These are phyloP conservation scores for Monascus ruber DNA, from an alignment of 2,329 filamentous ascomycete species.

Conservation along the genomic window DNA sequence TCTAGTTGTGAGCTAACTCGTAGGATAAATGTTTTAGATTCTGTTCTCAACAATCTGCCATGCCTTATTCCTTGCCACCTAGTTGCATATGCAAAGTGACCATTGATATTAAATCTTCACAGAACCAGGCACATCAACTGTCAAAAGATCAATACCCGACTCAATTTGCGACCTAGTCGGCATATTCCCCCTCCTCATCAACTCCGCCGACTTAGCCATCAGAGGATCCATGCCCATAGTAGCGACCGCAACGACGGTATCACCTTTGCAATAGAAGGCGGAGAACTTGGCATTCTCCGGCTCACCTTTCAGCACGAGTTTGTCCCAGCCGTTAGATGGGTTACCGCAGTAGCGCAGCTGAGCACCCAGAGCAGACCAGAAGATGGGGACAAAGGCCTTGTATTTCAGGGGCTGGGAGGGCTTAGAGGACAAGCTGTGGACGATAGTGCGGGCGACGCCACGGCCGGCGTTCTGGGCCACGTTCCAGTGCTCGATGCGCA, in stretches of 20 bases:
- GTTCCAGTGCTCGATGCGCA: constrained; percentile 96
- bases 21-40: no score
- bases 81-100: no score
- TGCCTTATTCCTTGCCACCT: no score
- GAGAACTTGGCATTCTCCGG: constrained; percentile 70
- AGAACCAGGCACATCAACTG: constrained; percentile 15
- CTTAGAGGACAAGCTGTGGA: constrained; percentile 38
- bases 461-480: constrained; percentile 91
- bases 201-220: constrained; percentile 68
- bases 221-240: constrained; percentile 84
- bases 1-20: no score
- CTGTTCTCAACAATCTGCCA: no score
- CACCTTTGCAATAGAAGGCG: constrained; percentile 78
- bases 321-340: constrained; percentile 71
- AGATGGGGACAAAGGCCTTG: constrained; percentile 77
- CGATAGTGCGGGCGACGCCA: constrained; percentile 65
- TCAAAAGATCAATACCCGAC: constrained; percentile 34
- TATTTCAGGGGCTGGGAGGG: constrained; percentile 37
- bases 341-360: constrained; percentile 93
- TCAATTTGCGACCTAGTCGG: constrained; percentile 65
- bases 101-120: constrained; percentile 9
- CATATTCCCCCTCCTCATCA: constrained; percentile 79
- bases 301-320: constrained; percentile 67
- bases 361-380: constrained; percentile 86
- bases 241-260: constrained; percentile 79